Percentiles rank a stretch among this genome's conserved stretches.
These are phyloP conservation scores for Dipteronia sinensis DNA, from an alignment of 345 rosid genomes.

Conservation along the genomic window DNA sequence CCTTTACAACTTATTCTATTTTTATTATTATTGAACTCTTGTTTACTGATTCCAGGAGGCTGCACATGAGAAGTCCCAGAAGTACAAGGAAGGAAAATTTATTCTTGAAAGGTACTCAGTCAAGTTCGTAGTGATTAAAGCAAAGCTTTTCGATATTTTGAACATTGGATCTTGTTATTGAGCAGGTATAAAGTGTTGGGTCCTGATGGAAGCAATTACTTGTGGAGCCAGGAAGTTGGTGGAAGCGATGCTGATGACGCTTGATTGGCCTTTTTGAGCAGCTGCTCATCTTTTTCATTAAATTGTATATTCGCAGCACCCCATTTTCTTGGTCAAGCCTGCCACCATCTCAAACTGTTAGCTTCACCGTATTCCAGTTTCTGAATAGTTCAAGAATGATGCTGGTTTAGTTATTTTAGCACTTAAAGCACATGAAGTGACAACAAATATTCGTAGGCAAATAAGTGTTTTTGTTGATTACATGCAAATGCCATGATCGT, in stretches of 20 bases:
- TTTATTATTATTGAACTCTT: not conserved
- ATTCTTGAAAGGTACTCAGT: constrained; percentile 64
- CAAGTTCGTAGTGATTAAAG: not conserved
- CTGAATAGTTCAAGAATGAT: not conserved
- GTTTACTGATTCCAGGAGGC: constrained; percentile 41
- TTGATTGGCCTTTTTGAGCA: constrained; percentile 19
- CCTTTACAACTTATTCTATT: not conserved
- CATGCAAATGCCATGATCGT: not conserved
- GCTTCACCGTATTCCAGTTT: not conserved
- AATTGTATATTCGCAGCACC: constrained; percentile 26
- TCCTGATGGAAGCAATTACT: constrained; percentile 55
- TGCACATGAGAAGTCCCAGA: constrained; percentile 59
- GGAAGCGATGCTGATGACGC: constrained; percentile 59
- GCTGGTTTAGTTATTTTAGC: not conserved
- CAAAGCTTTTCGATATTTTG: constrained; percentile 12
- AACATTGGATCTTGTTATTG: constrained; percentile 13
- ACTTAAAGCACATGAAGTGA: not conserved
- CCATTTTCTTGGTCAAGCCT: not conserved
- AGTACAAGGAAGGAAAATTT: constrained; percentile 83
- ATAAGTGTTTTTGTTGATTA: not conserved
- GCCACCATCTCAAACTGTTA: not conserved
- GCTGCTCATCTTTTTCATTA: not conserved
- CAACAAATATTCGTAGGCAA: not conserved
- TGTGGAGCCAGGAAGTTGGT: constrained; percentile 37
- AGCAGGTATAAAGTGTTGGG: constrained; percentile 72